phyloP scores from a whole-genome alignment of 2,329 filamentous ascomycete species.

The Aspergillus latus region DNA sequence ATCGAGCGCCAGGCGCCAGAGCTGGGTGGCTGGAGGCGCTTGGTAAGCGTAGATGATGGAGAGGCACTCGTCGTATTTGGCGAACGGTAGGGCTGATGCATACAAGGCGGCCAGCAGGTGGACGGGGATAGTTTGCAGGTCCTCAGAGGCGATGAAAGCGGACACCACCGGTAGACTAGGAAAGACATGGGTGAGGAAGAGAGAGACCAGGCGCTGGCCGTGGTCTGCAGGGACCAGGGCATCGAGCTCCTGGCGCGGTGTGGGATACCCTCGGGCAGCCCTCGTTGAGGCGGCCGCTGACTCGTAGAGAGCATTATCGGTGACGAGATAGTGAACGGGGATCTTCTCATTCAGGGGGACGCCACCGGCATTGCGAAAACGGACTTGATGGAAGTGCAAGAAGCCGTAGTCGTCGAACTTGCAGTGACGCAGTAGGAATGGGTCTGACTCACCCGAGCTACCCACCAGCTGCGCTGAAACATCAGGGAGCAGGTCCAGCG shows the following conservation, averaged over 20 bases:
- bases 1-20: constrained; percentile 35
- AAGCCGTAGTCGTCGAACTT: constrained; percentile 39
- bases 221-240: constrained; percentile 25
- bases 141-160: constrained; percentile 21
- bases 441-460: constrained; percentile 36
- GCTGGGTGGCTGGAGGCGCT: constrained; percentile 23
- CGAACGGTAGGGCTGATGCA: constrained; percentile 35
- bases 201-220: constrained; percentile 24
- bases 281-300: not conserved
- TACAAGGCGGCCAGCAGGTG: constrained; percentile 35
- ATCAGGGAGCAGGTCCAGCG: constrained; percentile 31
- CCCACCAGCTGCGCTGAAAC: constrained; percentile 32
- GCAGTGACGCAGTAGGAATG: constrained; percentile 39
- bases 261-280: not conserved
- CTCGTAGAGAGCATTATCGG: constrained; percentile 18
- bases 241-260: constrained; percentile 24
- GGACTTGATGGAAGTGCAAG: constrained; percentile 36
- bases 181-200: constrained; percentile 33
- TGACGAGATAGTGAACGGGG: constrained; percentile 34
- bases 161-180: constrained; percentile 25
- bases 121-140: constrained; percentile 25
- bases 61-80: constrained; percentile 32
- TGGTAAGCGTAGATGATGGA: constrained; percentile 32
- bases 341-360: constrained; percentile 36
- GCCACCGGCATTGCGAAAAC: constrained; percentile 41